Evolutionary conservation across 768 basidiomycete species (phyloP).

Genomic region (Suillus decipiens): DNA sequence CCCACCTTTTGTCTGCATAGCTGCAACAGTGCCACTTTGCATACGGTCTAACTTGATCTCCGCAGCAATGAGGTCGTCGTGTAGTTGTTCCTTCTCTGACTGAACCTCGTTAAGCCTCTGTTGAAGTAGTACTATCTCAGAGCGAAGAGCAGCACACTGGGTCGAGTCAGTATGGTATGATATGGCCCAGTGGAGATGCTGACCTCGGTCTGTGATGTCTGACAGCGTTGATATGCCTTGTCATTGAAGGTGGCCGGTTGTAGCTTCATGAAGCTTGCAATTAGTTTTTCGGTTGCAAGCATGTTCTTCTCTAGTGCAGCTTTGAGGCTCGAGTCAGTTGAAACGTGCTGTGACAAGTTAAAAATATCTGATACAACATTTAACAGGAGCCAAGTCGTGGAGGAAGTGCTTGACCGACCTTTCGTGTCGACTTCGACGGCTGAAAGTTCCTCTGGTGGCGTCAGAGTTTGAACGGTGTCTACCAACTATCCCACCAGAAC

Average conservation of each 20-base stretch:
- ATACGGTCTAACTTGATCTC: slow-evolving; percentile 66
- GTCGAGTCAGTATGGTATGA: slow-evolving; percentile 14
- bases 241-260: slow-evolving; percentile 36
- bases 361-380: slow-evolving; percentile 28
- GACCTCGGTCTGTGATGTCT: slow-evolving; percentile 63
- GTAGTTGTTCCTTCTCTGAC: slow-evolving; percentile 48
- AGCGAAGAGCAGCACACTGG: slow-evolving; percentile 59
- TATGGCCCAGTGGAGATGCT: slow-evolving; percentile 17
- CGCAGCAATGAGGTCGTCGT: slow-evolving; percentile 51
- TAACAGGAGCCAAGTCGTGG: neutral
- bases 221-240: slow-evolving; percentile 46
- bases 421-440: slow-evolving; percentile 41
- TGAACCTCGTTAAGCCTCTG: slow-evolving; percentile 52
- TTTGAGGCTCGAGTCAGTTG: slow-evolving; percentile 32
- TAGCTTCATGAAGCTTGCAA: slow-evolving; percentile 53
- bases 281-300: slow-evolving; percentile 58
- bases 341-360: slow-evolving; percentile 34
- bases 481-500: slow-evolving; percentile 50
- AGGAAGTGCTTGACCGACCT: slow-evolving; percentile 32
- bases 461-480: slow-evolving; percentile 62
- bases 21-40: slow-evolving; percentile 52
- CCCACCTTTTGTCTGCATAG: slow-evolving; percentile 43
- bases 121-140: slow-evolving; percentile 55
- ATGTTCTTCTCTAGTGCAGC: slow-evolving; percentile 55
- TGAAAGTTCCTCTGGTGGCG: slow-evolving; percentile 52